Conservation (phyloP, 805 yeast genomes). For the Ascoidea rubescens region DNA sequence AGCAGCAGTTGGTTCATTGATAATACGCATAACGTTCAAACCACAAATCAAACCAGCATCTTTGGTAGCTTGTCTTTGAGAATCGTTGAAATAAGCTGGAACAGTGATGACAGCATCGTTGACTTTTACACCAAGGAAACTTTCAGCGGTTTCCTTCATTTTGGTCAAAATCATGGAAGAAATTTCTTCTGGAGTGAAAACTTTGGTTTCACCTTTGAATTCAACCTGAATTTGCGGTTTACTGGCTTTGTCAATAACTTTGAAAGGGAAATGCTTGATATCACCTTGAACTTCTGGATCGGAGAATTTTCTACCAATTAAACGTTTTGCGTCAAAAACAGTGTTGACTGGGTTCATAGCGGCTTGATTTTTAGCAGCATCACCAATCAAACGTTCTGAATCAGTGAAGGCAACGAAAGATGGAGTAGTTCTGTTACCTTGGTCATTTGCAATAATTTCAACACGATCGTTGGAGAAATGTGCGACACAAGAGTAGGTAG, state of each 20-base stretch:
- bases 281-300: constrained; percentile 75
- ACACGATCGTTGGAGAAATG: constrained; percentile 75
- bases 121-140: constrained; percentile 70
- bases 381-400: constrained; percentile 88
- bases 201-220: constrained; percentile 58
- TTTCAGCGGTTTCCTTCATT: constrained; percentile 90
- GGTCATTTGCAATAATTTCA: constrained; percentile 89
- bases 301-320: constrained; percentile 71
- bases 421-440: constrained; percentile 95
- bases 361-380: constrained; percentile 93
- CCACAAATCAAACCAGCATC: constrained; percentile 92
- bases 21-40: constrained; percentile 74
- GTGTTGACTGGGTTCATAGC: constrained; percentile 81
- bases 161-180: constrained; percentile 85
- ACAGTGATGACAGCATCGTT: constrained; percentile 88
- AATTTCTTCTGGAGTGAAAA: constrained; percentile 84
- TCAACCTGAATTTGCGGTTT: constrained; percentile 76
- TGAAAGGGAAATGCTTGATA: constrained; percentile 71
- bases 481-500: constrained; percentile 95
- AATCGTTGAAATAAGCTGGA: constrained; percentile 88
- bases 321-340: constrained; percentile 80
- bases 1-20: constrained; percentile 94
- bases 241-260: constrained; percentile 52
- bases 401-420: constrained; percentile 88
- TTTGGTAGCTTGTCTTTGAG: constrained; percentile 89